Conservation (phyloP, 2,329 filamentous ascomycete species). For the Trichophyton rubrum region DNA sequence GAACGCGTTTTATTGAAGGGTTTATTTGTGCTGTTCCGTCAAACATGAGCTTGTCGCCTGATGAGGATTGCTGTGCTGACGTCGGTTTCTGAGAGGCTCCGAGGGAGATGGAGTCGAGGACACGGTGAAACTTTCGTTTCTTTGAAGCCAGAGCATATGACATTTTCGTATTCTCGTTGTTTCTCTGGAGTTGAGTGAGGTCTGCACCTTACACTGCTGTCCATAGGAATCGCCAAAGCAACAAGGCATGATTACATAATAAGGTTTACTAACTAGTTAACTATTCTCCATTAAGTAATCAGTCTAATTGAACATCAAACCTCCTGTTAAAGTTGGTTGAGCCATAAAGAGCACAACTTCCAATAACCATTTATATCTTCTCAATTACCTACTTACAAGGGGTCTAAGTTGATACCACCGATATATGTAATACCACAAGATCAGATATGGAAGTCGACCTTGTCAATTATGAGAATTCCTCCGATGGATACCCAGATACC, state of each 20-base stretch:
- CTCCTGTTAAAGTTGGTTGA: not conserved
- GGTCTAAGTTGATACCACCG: not conserved
- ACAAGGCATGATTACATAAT: not conserved
- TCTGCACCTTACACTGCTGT: not conserved
- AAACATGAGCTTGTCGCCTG: not conserved
- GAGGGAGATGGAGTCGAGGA: constrained; percentile 34
- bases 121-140: constrained; percentile 37
- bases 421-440: not conserved
- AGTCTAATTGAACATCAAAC: not conserved
- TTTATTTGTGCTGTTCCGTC: not conserved
- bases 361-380: not conserved
- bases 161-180: constrained; percentile 18
- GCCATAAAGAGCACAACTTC: not conserved
- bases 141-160: constrained; percentile 36
- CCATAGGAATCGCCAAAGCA: not conserved
- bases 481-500: not conserved
- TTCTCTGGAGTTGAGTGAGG: not conserved
- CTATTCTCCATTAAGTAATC: not conserved
- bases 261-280: too few relatives aligned
- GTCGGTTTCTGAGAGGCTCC: constrained; percentile 8
- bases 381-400: too few relatives aligned
- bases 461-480: not conserved
- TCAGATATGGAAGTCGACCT: not conserved
- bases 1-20: constrained; percentile 14
- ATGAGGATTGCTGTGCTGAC: not conserved